phyloP scores from a whole-genome alignment of 495 filamentous ascomycete species.

The Aeminium ludgeri region DNA sequence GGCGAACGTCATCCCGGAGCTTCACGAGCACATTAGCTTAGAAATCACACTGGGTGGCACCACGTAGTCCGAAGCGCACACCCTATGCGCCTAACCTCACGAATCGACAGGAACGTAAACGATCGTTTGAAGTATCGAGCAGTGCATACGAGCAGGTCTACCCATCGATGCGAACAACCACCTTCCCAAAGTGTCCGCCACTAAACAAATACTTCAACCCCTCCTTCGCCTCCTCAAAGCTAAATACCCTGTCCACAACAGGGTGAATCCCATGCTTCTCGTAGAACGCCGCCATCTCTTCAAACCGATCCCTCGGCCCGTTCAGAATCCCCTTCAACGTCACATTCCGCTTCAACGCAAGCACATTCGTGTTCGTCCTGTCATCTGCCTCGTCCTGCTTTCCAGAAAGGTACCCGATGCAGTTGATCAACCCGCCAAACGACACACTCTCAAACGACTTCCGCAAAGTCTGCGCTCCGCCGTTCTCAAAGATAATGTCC shows the following conservation, averaged over 20 bases:
- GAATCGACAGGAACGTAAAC: too few species aligned
- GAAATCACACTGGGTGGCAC: too few species aligned
- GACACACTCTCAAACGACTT: constrained; percentile 14
- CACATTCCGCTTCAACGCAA: constrained; percentile 12
- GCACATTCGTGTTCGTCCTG: constrained; percentile 11
- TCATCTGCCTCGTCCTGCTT: constrained; percentile 10
- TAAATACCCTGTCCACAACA: constrained; percentile 20
- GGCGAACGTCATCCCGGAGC: too few species aligned
- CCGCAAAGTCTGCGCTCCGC: constrained; percentile 32
- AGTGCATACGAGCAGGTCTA: too few species aligned
- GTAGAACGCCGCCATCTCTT: constrained; percentile 22
- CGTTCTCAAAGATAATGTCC: constrained; percentile 35
- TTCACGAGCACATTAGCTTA: too few species aligned
- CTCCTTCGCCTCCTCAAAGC: constrained; percentile 24
- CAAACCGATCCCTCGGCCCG: constrained; percentile 15
- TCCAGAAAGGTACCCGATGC: constrained; percentile 15
- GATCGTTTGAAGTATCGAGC: too few species aligned
- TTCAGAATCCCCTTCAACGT: constrained; percentile 18
- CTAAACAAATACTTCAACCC: constrained; percentile 34
- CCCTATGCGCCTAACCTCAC: too few species aligned
- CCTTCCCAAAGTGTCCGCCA: constrained; percentile 15
- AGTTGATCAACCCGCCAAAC: constrained; percentile 16
- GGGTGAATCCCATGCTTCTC: constrained; percentile 20
- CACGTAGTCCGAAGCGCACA: too few species aligned
- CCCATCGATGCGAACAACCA: constrained; percentile 10